Percentiles rank a stretch among this genome's conserved stretches.
Conservation (phyloP, 2,329 filamentous ascomycete genomes). For the Dactylonectria estremocensis region DNA sequence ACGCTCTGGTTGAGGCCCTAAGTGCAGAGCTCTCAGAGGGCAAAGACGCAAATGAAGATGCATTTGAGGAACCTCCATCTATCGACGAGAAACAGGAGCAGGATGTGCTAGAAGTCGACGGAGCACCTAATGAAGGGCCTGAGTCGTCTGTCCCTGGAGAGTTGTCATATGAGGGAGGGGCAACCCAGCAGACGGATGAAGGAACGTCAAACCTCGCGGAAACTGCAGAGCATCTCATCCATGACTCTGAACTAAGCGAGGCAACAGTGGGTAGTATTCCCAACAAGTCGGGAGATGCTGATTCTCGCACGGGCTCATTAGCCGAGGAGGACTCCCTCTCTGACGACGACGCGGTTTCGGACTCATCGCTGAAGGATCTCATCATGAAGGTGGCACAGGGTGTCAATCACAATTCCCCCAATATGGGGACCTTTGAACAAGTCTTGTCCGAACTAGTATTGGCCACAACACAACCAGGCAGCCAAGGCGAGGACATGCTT, state of each 20-base stretch:
- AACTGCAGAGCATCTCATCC: not conserved
- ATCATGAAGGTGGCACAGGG: slow-evolving; percentile 67
- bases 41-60: slow-evolving; percentile 44
- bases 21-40: slow-evolving; percentile 52
- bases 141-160: not conserved
- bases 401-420: slow-evolving; percentile 58
- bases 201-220: not conserved
- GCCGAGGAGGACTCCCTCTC: slow-evolving; percentile 15
- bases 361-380: slow-evolving; percentile 61
- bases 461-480: slow-evolving; percentile 27
- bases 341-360: slow-evolving; percentile 17
- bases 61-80: slow-evolving; percentile 20
- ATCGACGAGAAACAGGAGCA: slow-evolving; percentile 1
- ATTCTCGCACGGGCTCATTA: not conserved
- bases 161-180: not conserved
- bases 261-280: not conserved
- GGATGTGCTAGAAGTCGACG: slow-evolving; percentile 14
- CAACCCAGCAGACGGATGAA: not conserved
- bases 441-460: slow-evolving; percentile 65
- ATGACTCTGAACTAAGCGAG: slow-evolving; percentile 14
- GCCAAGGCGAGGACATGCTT: not conserved
- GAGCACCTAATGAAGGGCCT: not conserved
- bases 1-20: slow-evolving; percentile 66
- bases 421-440: slow-evolving; percentile 65
- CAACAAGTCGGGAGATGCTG: not conserved